phyloP scores from a whole-genome alignment of 2,329 filamentous ascomycete genomes.

The Diplodia mutila region DNA sequence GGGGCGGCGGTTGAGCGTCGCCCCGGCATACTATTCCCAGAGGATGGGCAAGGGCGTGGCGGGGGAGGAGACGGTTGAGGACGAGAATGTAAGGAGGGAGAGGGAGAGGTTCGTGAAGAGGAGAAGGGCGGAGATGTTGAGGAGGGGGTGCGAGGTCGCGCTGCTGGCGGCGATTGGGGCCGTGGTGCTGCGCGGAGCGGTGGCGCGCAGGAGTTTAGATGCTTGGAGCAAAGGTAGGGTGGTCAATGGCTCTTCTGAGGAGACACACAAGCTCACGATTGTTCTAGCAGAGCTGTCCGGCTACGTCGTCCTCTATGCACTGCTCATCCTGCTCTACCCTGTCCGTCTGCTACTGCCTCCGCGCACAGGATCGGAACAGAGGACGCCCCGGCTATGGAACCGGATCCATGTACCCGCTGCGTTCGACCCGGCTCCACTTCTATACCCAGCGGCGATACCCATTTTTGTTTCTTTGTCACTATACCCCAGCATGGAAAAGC shows the following conservation, averaged over 20 bases:
- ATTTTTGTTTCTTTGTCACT: constrained; percentile 77
- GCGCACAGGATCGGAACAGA: not conserved
- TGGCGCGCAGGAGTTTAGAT: constrained; percentile 34
- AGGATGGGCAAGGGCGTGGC: constrained; percentile 1
- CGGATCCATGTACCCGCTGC: constrained; percentile 68
- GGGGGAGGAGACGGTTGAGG: constrained; percentile 30
- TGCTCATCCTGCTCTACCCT: constrained; percentile 43
- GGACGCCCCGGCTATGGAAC: constrained; percentile 34
- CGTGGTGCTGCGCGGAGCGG: constrained; percentile 48
- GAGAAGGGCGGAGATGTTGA: constrained; percentile 89
- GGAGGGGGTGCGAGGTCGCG: constrained; percentile 59
- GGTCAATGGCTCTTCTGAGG: constrained; percentile 4
- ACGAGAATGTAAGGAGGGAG: constrained; percentile 43
- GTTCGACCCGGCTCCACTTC: constrained; percentile 90
- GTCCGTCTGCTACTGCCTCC: constrained; percentile 38
- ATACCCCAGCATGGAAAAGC: constrained; percentile 61
- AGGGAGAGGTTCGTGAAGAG: constrained; percentile 75
- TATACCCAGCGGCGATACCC: constrained; percentile 81
- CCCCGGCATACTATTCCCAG: constrained; percentile 42
- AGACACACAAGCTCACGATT: constrained; percentile 31
- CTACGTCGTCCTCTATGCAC: constrained; percentile 40
- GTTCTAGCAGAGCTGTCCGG: constrained; percentile 45
- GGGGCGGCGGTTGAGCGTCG: constrained; percentile 39
- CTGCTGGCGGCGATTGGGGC: constrained; percentile 58
- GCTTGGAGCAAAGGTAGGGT: constrained; percentile 47